Percentiles rank a stretch among this genome's conserved stretches.
Conservation (phyloP, 495 filamentous ascomycete genomes). For the Lophiotrema nucula region DNA sequence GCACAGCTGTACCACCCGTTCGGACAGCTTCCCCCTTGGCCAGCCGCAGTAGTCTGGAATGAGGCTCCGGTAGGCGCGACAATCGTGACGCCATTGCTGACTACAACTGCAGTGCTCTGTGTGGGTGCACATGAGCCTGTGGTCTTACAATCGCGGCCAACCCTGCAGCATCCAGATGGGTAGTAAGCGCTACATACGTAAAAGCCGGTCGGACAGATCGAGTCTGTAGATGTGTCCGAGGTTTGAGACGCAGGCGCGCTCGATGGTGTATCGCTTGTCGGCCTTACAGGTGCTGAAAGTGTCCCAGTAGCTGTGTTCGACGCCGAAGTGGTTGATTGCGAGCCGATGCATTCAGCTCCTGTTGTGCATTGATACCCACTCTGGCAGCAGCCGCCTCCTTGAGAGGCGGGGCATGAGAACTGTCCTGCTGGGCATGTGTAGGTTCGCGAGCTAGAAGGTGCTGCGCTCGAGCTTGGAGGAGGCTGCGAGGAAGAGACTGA, state of each 20-base stretch:
- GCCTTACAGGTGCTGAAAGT: conserved; percentile 51
- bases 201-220: conserved; percentile 69
- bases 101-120: conserved; percentile 56
- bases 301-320: conserved; percentile 8
- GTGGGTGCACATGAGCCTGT: conserved; percentile 54
- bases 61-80: conserved; percentile 55
- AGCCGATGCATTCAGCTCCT: conserved; percentile 23
- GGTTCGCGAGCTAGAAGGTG: conserved; percentile 32
- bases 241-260: conserved; percentile 31
- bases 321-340: conserved; percentile 13
- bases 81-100: conserved; percentile 63
- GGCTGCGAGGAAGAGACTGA: conserved; percentile 37
- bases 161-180: conserved; percentile 74
- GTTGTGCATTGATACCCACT: conserved; percentile 38
- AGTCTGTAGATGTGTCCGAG: conserved; percentile 40
- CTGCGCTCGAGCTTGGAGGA: conserved; percentile 27
- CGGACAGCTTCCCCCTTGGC: conserved; percentile 23
- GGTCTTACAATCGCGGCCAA: conserved; percentile 76
- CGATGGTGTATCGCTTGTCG: conserved; percentile 46
- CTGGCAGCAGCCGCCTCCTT: conserved; percentile 46
- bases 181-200: conserved; percentile 69
- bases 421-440: conserved; percentile 57
- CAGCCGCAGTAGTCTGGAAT: conserved; percentile 12
- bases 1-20: conserved; percentile 32
- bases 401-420: conserved; percentile 46